A percentile compares a stretch with the other conserved stretches of the same genome.
These are phyloP conservation scores for Pestalotiopsis sp. DNA, from an alignment of 2,329 filamentous ascomycete species.

Conservation along the genomic window DNA sequence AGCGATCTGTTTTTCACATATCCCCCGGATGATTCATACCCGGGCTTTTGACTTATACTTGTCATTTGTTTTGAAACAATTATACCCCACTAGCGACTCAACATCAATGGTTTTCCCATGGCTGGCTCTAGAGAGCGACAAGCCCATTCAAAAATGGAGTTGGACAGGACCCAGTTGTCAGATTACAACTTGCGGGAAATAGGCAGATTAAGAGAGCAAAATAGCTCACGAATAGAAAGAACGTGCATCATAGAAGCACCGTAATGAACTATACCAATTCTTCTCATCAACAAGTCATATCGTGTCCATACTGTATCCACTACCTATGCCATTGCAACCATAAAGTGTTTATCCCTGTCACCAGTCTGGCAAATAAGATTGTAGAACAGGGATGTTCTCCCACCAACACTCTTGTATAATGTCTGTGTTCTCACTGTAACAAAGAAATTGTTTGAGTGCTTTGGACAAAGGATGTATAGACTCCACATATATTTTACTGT, in stretches of 20 bases:
- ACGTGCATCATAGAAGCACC: neutral
- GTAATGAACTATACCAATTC: neutral
- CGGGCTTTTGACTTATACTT: neutral
- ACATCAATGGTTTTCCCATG: neutral
- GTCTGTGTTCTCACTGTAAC: neutral
- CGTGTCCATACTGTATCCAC: neutral
- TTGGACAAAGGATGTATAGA: too few species aligned
- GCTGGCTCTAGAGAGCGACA: neutral
- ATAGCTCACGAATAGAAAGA: neutral
- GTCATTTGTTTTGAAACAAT: constrained; percentile 1
- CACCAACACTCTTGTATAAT: neutral
- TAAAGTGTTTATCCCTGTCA: neutral
- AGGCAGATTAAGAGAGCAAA: neutral
- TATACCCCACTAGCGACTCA: neutral
- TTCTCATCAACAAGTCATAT: neutral
- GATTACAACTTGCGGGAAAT: neutral
- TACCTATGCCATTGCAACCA: neutral
- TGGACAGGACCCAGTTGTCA: constrained; percentile 2
- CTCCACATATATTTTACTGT: too few species aligned
- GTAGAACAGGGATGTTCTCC: neutral
- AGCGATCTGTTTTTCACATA: neutral
- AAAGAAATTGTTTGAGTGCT: too few species aligned
- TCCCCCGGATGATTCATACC: neutral
- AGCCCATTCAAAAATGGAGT: neutral
- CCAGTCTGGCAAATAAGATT: neutral